These are phyloP conservation scores for Coemansia sp. DNA, from an alignment of 192 early-diverging fungal genomes.

Conservation along the genomic window DNA sequence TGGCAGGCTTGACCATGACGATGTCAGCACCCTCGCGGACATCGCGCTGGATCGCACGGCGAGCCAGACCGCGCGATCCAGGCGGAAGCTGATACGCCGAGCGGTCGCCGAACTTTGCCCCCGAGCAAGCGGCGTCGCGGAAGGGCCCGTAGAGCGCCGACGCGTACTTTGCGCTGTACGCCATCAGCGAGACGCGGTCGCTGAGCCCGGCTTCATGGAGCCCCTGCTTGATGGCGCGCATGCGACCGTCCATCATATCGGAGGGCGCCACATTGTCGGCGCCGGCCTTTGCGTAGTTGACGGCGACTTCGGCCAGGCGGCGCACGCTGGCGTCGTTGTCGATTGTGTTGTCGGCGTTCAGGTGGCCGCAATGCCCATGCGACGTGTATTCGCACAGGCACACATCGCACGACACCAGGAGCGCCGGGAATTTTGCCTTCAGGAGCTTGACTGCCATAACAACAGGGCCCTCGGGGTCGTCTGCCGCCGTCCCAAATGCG, in stretches of 20 bases:
- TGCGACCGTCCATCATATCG: conserved; percentile 98
- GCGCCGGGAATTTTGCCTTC: conserved; percentile 71
- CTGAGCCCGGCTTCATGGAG: conserved; percentile 74
- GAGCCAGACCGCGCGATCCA: conserved; percentile 84
- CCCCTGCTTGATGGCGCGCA: conserved; percentile 88
- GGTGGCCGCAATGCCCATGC: conserved; percentile 95
- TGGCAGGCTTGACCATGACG: conserved; percentile 97
- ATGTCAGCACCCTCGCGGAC: conserved; percentile 94
- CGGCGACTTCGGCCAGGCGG: conserved; percentile 81
- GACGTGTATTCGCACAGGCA: conserved; percentile 96
- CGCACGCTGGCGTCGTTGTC: conserved; percentile 79
- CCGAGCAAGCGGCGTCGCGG: conserved; percentile 93
- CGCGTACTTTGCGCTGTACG: conserved; percentile 98
- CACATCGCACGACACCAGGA: conserved; percentile 92
- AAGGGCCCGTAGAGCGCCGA: conserved; percentile 96
- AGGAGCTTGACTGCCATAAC: conserved; percentile 82
- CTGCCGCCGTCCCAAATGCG: conserved; percentile 74
- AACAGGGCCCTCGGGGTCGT: conserved; percentile 80
- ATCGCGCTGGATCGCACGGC: conserved; percentile 86
- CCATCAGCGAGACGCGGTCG: conserved; percentile 86
- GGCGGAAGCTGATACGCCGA: conserved; percentile 95
- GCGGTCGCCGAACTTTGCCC: conserved; percentile 89
- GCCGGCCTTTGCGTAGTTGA: conserved; percentile 89
- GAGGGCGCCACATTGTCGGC: conserved; percentile 91
- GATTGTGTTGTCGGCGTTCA: conserved; percentile 77